Conservation (phyloP, 2,329 filamentous ascomycete genomes). For the Niveomyces coronatus region DNA sequence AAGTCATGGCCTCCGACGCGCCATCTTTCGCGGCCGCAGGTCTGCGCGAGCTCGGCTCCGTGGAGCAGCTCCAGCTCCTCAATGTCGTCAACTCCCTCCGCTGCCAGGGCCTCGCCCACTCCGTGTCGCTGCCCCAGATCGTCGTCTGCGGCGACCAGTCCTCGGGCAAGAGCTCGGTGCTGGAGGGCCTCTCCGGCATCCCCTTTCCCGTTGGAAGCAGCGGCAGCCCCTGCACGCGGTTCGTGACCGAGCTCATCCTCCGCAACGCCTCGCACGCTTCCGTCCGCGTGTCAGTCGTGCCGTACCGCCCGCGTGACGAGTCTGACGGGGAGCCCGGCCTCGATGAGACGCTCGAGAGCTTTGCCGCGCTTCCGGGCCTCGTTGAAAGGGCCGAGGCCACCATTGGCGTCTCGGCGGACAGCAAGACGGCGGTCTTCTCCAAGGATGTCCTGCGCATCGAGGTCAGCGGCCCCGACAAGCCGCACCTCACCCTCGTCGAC, state of each 20-base stretch:
- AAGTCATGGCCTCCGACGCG: no score
- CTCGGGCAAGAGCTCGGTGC: conserved; percentile 53
- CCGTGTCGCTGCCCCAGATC: conserved; percentile 32
- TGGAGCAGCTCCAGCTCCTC: conserved; percentile 19
- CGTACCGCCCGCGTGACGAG: no score
- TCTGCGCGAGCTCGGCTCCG: conserved; percentile 3
- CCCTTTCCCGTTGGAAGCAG: conserved; percentile 50
- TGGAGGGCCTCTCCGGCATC: conserved; percentile 53
- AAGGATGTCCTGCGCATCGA: conserved; percentile 38
- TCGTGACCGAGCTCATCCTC: conserved; percentile 52
- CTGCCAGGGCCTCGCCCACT: conserved; percentile 23
- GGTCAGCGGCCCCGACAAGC: conserved; percentile 34
- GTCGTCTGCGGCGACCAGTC: conserved; percentile 54
- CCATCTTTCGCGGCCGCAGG: no score
- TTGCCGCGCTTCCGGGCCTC: conserved; percentile 24
- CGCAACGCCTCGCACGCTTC: conserved; percentile 28
- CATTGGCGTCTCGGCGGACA: conserved; percentile 38
- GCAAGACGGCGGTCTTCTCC: conserved; percentile 34
- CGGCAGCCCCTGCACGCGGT: conserved; percentile 49
- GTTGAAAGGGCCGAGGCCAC: conserved; percentile 28
- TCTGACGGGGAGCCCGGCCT: conserved; percentile 21
- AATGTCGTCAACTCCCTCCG: conserved; percentile 27
- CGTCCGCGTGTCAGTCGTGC: no score
- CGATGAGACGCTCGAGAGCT: conserved; percentile 16
- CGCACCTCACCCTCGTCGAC: conserved; percentile 48